phyloP scores from a whole-genome alignment of 2,329 filamentous ascomycete genomes.

The Atkinsonella texensis region DNA sequence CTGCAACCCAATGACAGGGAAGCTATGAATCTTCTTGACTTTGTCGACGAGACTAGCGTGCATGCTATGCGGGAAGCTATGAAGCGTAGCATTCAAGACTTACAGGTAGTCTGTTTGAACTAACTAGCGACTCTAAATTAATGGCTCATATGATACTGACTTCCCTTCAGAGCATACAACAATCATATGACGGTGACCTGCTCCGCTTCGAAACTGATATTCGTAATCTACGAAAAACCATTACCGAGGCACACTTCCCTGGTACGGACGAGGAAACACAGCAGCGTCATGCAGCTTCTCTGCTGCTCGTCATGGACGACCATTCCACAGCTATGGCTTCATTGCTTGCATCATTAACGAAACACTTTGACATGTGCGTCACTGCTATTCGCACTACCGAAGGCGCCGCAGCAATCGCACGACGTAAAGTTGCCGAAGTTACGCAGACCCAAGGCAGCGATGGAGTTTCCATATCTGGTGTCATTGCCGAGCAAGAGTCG shows the following conservation, averaged over 20 bases:
- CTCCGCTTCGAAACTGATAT: slow-evolving; percentile 65
- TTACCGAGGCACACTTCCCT: slow-evolving; percentile 30
- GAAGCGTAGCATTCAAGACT: slow-evolving; percentile 57
- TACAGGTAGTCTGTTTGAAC: slow-evolving; percentile 40
- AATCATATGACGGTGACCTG: slow-evolving; percentile 66
- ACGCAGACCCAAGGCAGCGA: slow-evolving; percentile 34
- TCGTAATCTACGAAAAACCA: slow-evolving; percentile 46
- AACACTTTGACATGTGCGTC: slow-evolving; percentile 87
- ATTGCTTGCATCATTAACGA: slow-evolving; percentile 66
- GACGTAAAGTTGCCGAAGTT: slow-evolving; percentile 55
- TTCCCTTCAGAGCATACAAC: slow-evolving; percentile 42
- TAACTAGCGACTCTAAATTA: neutral
- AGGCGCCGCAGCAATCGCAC: slow-evolving; percentile 58
- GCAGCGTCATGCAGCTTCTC: slow-evolving; percentile 31
- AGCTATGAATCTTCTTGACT: slow-evolving; percentile 57
- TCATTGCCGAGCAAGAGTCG: slow-evolving; percentile 47
- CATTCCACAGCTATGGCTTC: slow-evolving; percentile 76
- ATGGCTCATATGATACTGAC: neutral
- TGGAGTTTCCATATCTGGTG: slow-evolving; percentile 51
- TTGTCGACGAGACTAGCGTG: slow-evolving; percentile 62
- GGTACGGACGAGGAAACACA: slow-evolving; percentile 20
- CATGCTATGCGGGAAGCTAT: slow-evolving; percentile 52
- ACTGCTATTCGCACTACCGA: slow-evolving; percentile 86
- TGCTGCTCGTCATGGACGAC: slow-evolving; percentile 52
- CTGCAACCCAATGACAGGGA: slow-evolving; percentile 48